Evolutionary conservation across 2,329 filamentous ascomycete genomes (phyloP), one percentile per base, ranked within the genome.

Genomic region (Beauveria pseudobassiana): DNA sequence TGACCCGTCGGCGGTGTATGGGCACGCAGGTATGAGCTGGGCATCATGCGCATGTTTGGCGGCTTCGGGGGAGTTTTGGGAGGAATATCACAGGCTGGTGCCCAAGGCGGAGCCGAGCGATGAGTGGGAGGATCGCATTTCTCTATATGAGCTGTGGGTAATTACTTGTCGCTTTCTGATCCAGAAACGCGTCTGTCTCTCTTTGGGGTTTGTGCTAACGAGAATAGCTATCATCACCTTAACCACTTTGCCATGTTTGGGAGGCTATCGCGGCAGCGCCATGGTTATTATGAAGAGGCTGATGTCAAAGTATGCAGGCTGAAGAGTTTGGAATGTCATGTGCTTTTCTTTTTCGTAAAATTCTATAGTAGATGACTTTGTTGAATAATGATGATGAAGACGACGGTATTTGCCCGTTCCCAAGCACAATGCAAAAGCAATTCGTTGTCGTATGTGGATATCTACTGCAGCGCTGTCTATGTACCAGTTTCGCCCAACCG

Each of bases 11-110:
- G 83, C 86, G 48, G 89, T 89, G 65, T 97, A 96, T 70, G 91
- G 88, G 1, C 93, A 97, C 72, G 88, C 82, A 1, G 93, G 77
- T 97, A 88, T 73, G 93, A 97, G 67, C 77, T 96, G 58, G 93
- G 93, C 0, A 96, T 96, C 66, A 97, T 97, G 92, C 84, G 83
- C 57, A 96, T 97, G 92, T 98, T 97, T 80, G 93, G 93, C 0
- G 93, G 93, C 0, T 96, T 96, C 73, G 86, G 86, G 0, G 68
- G 73, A 70, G 1, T 96, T 96, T 69, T 86, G 89, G 80, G 81
- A 81, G 38, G 90, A 95, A 71, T 98, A 97, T 72, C 84, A 90
- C 71, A 73, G 77, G 45, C 70, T 91, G 26, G 86, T 93, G 52
- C 88, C 89, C 0, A 96, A 89, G 76, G 87, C 88, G 9, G 90